These are phyloP conservation scores for Avena sativa DNA, from an alignment of 176 grass and related monocot genomes.

Conservation along the genomic window DNA sequence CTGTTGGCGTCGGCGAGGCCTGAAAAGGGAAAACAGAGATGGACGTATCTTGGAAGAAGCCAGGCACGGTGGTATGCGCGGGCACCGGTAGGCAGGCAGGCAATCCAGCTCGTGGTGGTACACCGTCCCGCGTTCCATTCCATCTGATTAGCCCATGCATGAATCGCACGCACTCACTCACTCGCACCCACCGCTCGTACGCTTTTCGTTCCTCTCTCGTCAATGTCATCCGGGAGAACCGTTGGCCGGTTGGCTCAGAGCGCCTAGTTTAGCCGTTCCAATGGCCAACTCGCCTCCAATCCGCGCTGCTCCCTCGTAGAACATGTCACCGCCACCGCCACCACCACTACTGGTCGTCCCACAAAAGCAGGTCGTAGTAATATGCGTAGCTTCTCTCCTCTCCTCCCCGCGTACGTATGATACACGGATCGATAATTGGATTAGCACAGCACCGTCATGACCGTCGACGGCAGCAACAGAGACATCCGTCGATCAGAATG, in stretches of 20 bases:
- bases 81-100: background rate
- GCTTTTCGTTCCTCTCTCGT: constrained; percentile 17
- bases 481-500: too few species aligned
- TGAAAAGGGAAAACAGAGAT: background rate
- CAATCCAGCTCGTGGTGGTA: background rate
- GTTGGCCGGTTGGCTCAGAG: background rate
- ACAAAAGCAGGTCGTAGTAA: too few species aligned
- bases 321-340: background rate
- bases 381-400: too few species aligned
- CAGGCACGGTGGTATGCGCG: background rate
- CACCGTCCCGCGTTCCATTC: background rate
- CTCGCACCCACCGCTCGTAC: background rate
- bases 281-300: constrained; percentile 24
- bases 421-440: too few species aligned
- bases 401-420: too few species aligned
- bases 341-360: too few species aligned
- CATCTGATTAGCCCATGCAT: constrained; percentile 32
- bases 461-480: too few species aligned
- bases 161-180: constrained; percentile 38
- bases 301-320: constrained; percentile 1
- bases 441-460: too few species aligned
- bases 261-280: constrained; percentile 8
- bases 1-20: constrained; percentile 35
- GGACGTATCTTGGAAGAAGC: background rate
- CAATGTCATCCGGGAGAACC: constrained; percentile 18